Base-by-base conservation (phyloP, 495 filamentous ascomycete genomes). In the Lepidopterella palustris region DNA sequence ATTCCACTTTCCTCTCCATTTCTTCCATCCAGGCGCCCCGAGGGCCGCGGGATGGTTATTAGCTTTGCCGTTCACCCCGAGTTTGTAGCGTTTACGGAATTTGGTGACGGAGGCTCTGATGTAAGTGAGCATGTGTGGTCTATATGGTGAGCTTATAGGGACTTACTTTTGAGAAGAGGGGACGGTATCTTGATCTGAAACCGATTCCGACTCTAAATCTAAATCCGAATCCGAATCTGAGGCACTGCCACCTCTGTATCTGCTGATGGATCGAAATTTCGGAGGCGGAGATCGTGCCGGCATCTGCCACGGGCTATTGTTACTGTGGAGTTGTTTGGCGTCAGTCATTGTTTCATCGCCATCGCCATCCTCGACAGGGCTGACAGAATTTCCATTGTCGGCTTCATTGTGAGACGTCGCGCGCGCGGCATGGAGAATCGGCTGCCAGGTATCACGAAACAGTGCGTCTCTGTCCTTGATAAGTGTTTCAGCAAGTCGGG, bases 1-100 rank as follows among this genome's bases (percentile, higher is more conserved):
- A 31, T 49, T 61, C 58, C 58, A 65, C 25, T 57, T 24, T 2
- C 62, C 62, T 4, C 57, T 13, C 21, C 18, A 23, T 27, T 58
- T 65, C 62, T 50, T 32, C 26, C 39, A 42, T 23, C 56, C 61
- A 18, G 35, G 35, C 9, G 35, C 13, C 2, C 13, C 3, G 18
- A 42, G 35, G 3, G 13, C 13, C 35, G 35, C 13, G 9, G 18
- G 35, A 3, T 42, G 13, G 18, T 18, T 42, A 11, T 3, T 13
- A 11, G 35, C 13, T 13, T 42, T 11, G 10, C 13, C 18, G 13
- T 42, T 3, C 3, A 18, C 13, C 13, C 18, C 13, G 13, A 42
- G 35, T 42, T 42, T 42, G 35, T 42, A 42, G 35, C 35, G 35
- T 18, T 42, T 42, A 18, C 35, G 35, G 35, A 42, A 42, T 13